Conservation (phyloP, 352 stramenopile genomes). For the Phytophthora uliginosa region DNA sequence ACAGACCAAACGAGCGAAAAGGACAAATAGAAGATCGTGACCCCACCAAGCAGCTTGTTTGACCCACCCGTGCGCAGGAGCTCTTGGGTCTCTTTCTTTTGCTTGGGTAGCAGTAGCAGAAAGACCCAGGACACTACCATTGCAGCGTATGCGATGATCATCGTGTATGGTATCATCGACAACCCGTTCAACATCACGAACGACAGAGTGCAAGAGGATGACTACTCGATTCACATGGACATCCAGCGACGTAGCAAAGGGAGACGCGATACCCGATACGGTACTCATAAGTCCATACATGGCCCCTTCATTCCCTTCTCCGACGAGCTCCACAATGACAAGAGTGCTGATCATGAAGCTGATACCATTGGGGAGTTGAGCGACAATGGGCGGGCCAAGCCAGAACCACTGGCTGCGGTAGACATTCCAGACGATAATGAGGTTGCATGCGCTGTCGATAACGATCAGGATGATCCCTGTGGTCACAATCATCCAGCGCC, state of each 20-base stretch:
- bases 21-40: slow-evolving; percentile 47
- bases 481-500: slow-evolving; percentile 44
- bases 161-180: slow-evolving; percentile 62
- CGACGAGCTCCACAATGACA: slow-evolving; percentile 50
- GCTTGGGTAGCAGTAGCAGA: slow-evolving; percentile 46
- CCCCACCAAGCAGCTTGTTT: slow-evolving; percentile 33
- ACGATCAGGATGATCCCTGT: slow-evolving; percentile 32
- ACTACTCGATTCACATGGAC: no score
- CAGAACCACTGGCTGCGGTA: slow-evolving; percentile 62
- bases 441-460: slow-evolving; percentile 43
- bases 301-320: slow-evolving; percentile 57
- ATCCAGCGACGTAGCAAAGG: slow-evolving; percentile 49
- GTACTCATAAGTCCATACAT: slow-evolving; percentile 61
- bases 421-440: slow-evolving; percentile 48
- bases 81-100: slow-evolving; percentile 50
- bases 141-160: slow-evolving; percentile 47
- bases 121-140: slow-evolving; percentile 45
- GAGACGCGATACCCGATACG: slow-evolving; percentile 42
- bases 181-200: no score
- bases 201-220: no score
- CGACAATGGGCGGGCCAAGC: slow-evolving; percentile 45
- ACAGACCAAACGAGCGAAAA: slow-evolving; percentile 50
- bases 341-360: slow-evolving; percentile 55
- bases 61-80: slow-evolving; percentile 42
- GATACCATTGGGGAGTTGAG: slow-evolving; percentile 44